Evolutionary conservation across 306 rosid species (phyloP), one percentile per base, ranked within the genome.

Genomic region (Prunus padus): DNA sequence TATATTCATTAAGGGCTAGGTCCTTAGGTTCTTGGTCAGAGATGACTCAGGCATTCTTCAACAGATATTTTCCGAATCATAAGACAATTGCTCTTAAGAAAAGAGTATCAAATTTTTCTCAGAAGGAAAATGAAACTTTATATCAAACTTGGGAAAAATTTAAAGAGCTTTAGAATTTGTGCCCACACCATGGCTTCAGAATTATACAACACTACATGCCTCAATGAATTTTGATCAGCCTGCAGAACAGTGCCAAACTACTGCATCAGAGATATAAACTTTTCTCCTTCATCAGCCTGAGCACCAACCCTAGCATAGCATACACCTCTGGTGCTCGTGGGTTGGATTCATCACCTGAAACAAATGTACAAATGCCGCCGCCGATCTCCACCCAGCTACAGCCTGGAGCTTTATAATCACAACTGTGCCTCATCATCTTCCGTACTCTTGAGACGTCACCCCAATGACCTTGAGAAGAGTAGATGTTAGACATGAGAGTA

Each of bases 381-480:
- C 73, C 69, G 62, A 84, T 69, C 87, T 91, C 92, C 46, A 91
- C 59, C 93, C 98, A 87, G 83, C 97, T 89, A 82, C 71, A 84
- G 42, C 90, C 98, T 11, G 89, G 89, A 14, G 78, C 65, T 83
- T 86, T 89, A 20, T 75, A 52, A 74, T 67, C 85, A 76, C 81
- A 65, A 42, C 51, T 84, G 31, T 86, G 61, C 59, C 63, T 67
- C 82, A 88, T 87, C 81, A 68, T 72, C 79, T 71, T 74, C 2
- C 92, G 86, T 22, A 84, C 82, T 75, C 78, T 86, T 20, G 88
- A 93, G 42, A 82, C 93, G 14, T 87, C 90, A 25, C 0, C 30
- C 98, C 98, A 93, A 42, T 74, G 86, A 16, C 88, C 88, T 65
- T 84, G 82, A 65, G 85, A 80, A 68, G 96, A 93, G 77, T 80